Conservation (phyloP, 805 yeast genomes). For the Wickerhamomyces queroliae region DNA sequence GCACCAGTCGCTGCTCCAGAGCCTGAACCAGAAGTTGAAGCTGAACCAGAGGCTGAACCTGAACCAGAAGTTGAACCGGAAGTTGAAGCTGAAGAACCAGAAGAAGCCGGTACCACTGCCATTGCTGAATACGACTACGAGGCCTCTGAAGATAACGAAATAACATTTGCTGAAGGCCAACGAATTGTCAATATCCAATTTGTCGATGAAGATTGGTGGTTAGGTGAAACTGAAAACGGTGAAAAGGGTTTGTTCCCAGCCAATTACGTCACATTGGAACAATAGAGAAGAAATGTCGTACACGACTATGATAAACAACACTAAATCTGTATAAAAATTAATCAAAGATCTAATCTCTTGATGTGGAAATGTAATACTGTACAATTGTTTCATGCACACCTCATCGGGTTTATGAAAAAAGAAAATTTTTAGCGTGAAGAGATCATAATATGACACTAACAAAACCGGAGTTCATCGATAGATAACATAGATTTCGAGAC, state of each 20-base stretch:
- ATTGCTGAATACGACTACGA: slow-evolving; percentile 85
- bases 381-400: too few relatives aligned
- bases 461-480: background rate
- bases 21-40: slow-evolving; percentile 13
- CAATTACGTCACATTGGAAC: slow-evolving; percentile 58
- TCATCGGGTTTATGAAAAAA: background rate
- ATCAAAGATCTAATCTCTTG: background rate
- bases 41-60: slow-evolving; percentile 18
- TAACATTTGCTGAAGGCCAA: slow-evolving; percentile 81
- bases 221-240: slow-evolving; percentile 72
- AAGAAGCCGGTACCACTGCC: slow-evolving; percentile 40
- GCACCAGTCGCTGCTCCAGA: slow-evolving; percentile 18
- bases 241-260: slow-evolving; percentile 87
- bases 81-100: slow-evolving; percentile 16
- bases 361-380: too few relatives aligned
- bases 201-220: slow-evolving; percentile 97
- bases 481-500: background rate
- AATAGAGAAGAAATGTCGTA: slow-evolving; percentile 1
- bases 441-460: background rate
- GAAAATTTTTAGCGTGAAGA: slow-evolving; percentile 2
- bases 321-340: too few relatives aligned
- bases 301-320: background rate
- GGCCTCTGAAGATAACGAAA: slow-evolving; percentile 89
- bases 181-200: slow-evolving; percentile 75
- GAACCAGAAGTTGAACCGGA: slow-evolving; percentile 4